These are phyloP conservation scores for Cystobasidium sp. DNA, from an alignment of 1,284 basidiomycete genomes.

Conservation along the genomic window DNA sequence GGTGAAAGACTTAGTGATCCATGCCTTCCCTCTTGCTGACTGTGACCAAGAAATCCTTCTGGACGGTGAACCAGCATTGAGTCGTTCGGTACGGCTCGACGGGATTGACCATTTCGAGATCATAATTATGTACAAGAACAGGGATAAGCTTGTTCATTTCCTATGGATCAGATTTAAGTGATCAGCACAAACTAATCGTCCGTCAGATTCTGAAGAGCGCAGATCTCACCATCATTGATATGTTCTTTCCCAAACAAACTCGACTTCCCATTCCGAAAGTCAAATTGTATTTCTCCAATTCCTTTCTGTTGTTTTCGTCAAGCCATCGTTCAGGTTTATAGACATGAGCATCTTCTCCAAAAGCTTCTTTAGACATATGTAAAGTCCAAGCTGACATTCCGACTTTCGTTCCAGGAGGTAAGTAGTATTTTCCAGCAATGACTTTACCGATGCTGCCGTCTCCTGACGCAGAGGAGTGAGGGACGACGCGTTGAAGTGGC, in stretches of 20 bases:
- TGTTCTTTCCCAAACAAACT: constrained; percentile 47
- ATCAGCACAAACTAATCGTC: background rate
- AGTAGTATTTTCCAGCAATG: constrained; percentile 43
- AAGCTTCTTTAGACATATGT: constrained; percentile 51
- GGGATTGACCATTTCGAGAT: constrained; percentile 44
- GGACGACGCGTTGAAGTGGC: constrained; percentile 53
- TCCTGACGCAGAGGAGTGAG: constrained; percentile 42
- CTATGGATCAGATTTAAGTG: background rate
- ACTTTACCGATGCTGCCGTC: constrained; percentile 14
- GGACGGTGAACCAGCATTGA: constrained; percentile 38
- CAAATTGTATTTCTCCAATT: constrained; percentile 35
- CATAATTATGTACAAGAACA: constrained; percentile 50
- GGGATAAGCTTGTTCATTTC: constrained; percentile 53
- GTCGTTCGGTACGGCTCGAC: constrained; percentile 23
- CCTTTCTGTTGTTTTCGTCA: constrained; percentile 30
- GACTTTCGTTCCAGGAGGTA: constrained; percentile 52
- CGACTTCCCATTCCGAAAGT: constrained; percentile 18
- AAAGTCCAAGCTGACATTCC: constrained; percentile 53
- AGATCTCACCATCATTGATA: constrained; percentile 53
- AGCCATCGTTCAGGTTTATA: constrained; percentile 55
- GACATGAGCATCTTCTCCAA: constrained; percentile 50
- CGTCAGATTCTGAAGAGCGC: no score
- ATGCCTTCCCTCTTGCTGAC: constrained; percentile 18
- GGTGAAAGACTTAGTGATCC: background rate
- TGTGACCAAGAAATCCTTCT: constrained; percentile 25